Evolutionary conservation across 345 rosid species (phyloP).

Genomic region (Populus tremula): DNA sequence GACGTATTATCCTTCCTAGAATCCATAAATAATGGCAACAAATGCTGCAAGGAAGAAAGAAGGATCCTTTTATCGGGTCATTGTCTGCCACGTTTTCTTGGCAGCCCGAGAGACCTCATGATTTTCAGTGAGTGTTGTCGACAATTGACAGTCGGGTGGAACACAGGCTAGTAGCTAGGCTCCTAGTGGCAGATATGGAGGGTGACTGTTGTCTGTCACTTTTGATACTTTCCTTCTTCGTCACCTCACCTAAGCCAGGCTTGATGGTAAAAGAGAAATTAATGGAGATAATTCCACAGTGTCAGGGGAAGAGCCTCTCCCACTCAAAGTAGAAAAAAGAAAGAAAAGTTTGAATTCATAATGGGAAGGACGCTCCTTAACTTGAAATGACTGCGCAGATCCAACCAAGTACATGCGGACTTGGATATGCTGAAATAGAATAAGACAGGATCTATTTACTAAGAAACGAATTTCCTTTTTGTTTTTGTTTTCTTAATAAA

Average conservation of each 20-base stretch:
- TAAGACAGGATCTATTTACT: neutral
- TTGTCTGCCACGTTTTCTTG: neutral
- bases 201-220: neutral
- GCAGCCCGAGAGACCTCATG: neutral
- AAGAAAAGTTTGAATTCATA: neutral
- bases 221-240: neutral
- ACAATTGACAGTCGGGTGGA: neutral
- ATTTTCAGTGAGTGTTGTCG: neutral
- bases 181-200: neutral
- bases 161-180: neutral
- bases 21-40: neutral
- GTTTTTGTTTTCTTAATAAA: too few relatives aligned
- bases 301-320: neutral
- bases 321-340: neutral
- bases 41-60: neutral
- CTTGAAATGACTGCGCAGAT: neutral
- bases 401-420: neutral
- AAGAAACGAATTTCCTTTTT: too few relatives aligned
- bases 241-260: neutral
- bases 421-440: neutral
- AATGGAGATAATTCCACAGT: neutral
- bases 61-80: neutral
- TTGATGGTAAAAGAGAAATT: neutral
- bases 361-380: neutral
- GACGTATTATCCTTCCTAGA: neutral